Percentiles rank a stretch among this genome's conserved stretches.
Conservation (phyloP, 2,329 filamentous ascomycete genomes). For the Colletotrichum spaethianum region DNA sequence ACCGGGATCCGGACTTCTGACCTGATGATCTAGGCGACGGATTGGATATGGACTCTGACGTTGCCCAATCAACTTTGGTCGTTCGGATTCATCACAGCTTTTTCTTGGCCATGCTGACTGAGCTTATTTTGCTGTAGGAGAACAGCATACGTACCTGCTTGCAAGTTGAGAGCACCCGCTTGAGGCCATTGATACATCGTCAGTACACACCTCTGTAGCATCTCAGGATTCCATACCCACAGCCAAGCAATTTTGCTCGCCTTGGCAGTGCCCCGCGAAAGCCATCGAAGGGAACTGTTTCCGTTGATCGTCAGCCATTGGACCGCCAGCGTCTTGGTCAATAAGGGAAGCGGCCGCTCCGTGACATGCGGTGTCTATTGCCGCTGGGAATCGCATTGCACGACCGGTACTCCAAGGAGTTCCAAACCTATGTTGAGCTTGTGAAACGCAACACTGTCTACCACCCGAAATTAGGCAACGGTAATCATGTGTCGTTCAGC, state of each 20-base stretch:
- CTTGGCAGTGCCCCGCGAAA: conserved; percentile 8
- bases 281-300: neutral
- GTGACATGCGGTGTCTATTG: neutral
- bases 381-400: neutral
- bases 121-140: neutral
- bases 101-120: neutral
- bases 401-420: conserved; percentile 1
- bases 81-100: conserved; percentile 5
- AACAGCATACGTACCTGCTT: neutral
- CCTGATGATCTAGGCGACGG: neutral
- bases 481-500: conserved; percentile 2
- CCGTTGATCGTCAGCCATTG: conserved; percentile 16
- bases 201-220: neutral
- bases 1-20: neutral
- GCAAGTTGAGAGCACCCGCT: neutral
- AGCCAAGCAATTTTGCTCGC: conserved; percentile 8
- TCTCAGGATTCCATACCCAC: neutral
- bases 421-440: conserved; percentile 1
- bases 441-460: neutral
- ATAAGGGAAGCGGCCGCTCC: conserved; percentile 14
- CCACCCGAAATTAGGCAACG: neutral
- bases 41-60: neutral
- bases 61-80: neutral
- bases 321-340: conserved; percentile 7
- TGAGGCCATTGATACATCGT: neutral